Percentiles rank a stretch among this genome's conserved stretches.
These are phyloP conservation scores for Davidsoniella neocaledoniae DNA, from an alignment of 2,329 filamentous ascomycete genomes.

Conservation along the genomic window DNA sequence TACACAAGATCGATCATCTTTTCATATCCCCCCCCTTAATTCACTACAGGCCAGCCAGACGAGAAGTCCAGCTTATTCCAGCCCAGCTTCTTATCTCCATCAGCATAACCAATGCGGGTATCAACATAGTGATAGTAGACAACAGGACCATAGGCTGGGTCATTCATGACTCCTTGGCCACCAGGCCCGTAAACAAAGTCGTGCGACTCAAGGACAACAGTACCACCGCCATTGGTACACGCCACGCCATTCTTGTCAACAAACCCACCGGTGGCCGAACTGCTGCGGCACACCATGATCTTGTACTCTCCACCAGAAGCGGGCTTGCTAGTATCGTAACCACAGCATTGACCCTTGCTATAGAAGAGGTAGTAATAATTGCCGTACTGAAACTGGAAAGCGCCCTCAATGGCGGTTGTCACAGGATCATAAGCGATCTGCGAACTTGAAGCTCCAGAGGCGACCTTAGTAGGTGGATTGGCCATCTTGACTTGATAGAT, in stretches of 20 bases:
- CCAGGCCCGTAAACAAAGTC: slow-evolving; percentile 47
- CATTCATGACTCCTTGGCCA: slow-evolving; percentile 32
- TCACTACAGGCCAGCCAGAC: slow-evolving; percentile 29
- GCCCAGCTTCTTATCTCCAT: slow-evolving; percentile 31
- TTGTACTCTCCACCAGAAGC: slow-evolving; percentile 45
- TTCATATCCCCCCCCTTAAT: slow-evolving; percentile 3
- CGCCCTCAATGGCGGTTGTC: slow-evolving; percentile 36
- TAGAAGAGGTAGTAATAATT: slow-evolving; percentile 50
- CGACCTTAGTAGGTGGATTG: slow-evolving; percentile 18
- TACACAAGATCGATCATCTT: neutral
- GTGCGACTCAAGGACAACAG: slow-evolving; percentile 42
- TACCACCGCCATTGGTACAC: slow-evolving; percentile 45
- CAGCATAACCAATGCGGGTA: slow-evolving; percentile 17
- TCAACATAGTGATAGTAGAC: slow-evolving; percentile 28
- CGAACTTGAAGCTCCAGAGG: slow-evolving; percentile 15
- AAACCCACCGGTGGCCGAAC: slow-evolving; percentile 33
- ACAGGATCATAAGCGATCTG: slow-evolving; percentile 38
- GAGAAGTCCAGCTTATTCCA: slow-evolving; percentile 33
- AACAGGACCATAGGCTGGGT: slow-evolving; percentile 22
- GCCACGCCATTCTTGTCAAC: slow-evolving; percentile 36
- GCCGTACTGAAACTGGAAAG: slow-evolving; percentile 37
- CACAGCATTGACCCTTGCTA: slow-evolving; percentile 43
- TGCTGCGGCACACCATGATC: slow-evolving; percentile 46
- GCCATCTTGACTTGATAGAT: slow-evolving; percentile 42
- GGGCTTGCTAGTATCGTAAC: slow-evolving; percentile 34